Evolutionary conservation across 1,284 basidiomycete genomes (phyloP), one percentile per base, ranked within the genome.

Genomic region (Apiotrichum porosum): DNA sequence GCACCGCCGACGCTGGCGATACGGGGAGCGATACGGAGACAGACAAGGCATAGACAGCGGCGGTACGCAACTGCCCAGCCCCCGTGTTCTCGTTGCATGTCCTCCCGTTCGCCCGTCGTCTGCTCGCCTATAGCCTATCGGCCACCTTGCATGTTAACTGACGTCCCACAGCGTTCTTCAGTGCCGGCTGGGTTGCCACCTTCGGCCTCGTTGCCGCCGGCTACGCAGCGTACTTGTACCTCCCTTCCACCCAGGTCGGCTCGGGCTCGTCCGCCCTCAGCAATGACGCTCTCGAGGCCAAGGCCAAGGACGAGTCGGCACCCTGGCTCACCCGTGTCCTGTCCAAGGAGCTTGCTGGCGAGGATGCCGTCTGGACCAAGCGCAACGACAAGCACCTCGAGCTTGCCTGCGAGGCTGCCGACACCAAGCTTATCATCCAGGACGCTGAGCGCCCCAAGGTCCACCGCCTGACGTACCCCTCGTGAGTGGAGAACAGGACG

Each of bases 391-490:
- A 67, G 57, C 74, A 76, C 60, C 62, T 77, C 37, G 68, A 69
- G 52, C 57, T 73, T 42, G 62, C 65, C 9, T 60, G 65, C 41
- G 61, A 69, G 52, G 59, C 54, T 2, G 74, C 75, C 12, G 72
- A 74, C 50, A 68, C 69, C 44, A 68, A 67, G 54, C 57, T 76
- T 49, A 56, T 76, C 47, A 66, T 75, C 60, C 72, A 75, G 56
- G 74, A 75, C 54, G 75, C 75, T 1, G 72, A 75, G 63, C 61
- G 63, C 54, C 73, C 74, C 17, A 64, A 51, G 45, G 60, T 74
- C 17, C 56, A 56, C 50, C 52, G 73, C 52, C 49, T 76, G 57
- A 65, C 63, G 55, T 72, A 72, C 63, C 69, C 71, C 23, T 63
- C 61, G 71, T 75, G 47, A 61, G 68, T 63, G 17, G 19, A 12